A percentile compares a stretch with the other conserved stretches of the same genome.
These are phyloP conservation scores for Stachybotrys elegans DNA, from an alignment of 2,329 filamentous ascomycete species.

Conservation along the genomic window DNA sequence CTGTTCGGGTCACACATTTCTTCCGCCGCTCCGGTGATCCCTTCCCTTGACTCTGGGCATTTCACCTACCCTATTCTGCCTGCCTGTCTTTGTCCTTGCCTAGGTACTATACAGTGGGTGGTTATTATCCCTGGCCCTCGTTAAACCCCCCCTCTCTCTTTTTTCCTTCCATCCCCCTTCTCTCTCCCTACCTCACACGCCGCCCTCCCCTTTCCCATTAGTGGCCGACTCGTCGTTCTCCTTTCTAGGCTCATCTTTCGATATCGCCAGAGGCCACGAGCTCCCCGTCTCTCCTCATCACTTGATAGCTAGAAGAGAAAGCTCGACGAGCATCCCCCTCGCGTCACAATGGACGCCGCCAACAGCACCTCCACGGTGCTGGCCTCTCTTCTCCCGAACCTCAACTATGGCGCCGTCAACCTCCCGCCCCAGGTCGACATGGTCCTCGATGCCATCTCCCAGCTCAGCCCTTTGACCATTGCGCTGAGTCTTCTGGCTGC, in stretches of 20 bases:
- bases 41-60: no score
- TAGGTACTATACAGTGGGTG: no score
- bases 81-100: no score
- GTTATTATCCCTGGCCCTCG: background rate
- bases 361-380: constrained; percentile 64
- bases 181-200: no score
- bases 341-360: constrained; percentile 47
- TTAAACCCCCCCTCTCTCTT: constrained; percentile 1
- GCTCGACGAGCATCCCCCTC: no score
- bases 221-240: no score
- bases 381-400: constrained; percentile 62
- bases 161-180: constrained; percentile 1
- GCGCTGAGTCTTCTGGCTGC: constrained; percentile 65
- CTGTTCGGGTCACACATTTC: no score
- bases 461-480: constrained; percentile 56
- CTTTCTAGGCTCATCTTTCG: constrained; percentile 1
- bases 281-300: no score
- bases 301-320: no score
- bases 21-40: no score
- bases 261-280: background rate
- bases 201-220: constrained; percentile 2
- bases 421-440: constrained; percentile 52
- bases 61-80: no score
- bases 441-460: constrained; percentile 50
- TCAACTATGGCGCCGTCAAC: constrained; percentile 42